A percentile compares a stretch with the other conserved stretches of the same genome.
Evolutionary conservation across 2,329 filamentous ascomycete species (phyloP).

Genomic region (Trichoderma atrobrunneum): DNA sequence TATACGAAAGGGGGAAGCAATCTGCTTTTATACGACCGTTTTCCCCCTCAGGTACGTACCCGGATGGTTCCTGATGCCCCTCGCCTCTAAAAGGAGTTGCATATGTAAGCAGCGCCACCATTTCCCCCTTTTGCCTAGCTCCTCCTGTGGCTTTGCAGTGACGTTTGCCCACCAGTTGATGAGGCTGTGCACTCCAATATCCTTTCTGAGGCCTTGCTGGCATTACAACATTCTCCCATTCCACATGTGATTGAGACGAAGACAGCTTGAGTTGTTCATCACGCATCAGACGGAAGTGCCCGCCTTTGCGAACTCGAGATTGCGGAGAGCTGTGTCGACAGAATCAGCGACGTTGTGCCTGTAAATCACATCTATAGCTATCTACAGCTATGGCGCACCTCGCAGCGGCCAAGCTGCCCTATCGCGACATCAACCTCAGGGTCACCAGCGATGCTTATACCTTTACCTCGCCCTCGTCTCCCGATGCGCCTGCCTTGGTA

Average conservation of each 20-base stretch:
- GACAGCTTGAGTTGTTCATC: not conserved
- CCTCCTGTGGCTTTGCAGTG: slow-evolving; percentile 13
- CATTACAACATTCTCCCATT: slow-evolving; percentile 15
- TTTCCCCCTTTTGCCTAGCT: slow-evolving; percentile 12
- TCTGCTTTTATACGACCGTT: not conserved
- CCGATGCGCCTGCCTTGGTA: slow-evolving; percentile 80
- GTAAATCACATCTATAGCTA: not conserved
- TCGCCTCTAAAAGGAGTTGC: not conserved
- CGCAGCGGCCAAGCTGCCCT: slow-evolving; percentile 56
- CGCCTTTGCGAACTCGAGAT: not conserved
- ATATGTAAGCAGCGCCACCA: slow-evolving; percentile 4
- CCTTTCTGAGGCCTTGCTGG: slow-evolving; percentile 17
- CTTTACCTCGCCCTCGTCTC: slow-evolving; percentile 93
- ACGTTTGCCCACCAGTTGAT: slow-evolving; percentile 8
- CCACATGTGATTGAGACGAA: slow-evolving; percentile 16
- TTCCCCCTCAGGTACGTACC: not conserved
- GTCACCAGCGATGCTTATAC: slow-evolving; percentile 89
- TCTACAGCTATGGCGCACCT: slow-evolving; percentile 37
- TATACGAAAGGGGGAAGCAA: not conserved
- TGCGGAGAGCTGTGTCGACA: not conserved
- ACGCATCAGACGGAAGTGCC: not conserved
- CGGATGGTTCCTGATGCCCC: not conserved
- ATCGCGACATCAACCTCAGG: slow-evolving; percentile 95
- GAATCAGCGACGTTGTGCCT: not conserved
- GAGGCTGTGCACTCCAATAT: slow-evolving; percentile 17